Conservation (phyloP, 1,139 yeast species). For the Yamadazyma sp. region DNA sequence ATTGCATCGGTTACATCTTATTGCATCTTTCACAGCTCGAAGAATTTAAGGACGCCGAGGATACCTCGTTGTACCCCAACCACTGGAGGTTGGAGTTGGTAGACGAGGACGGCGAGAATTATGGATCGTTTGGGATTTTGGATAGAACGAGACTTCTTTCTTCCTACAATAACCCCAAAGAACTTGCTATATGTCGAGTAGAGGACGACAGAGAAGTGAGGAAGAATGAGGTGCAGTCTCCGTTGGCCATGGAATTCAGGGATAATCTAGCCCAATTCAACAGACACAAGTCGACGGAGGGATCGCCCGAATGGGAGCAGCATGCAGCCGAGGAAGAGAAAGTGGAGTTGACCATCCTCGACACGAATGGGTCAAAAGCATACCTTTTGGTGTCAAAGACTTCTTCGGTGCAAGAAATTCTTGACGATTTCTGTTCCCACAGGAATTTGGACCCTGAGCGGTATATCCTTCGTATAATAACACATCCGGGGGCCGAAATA, state of each 20-base stretch:
- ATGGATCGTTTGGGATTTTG: constrained; percentile 70
- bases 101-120: constrained; percentile 81
- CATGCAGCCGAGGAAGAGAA: constrained; percentile 3
- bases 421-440: constrained; percentile 33
- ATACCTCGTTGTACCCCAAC: constrained; percentile 49
- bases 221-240: constrained; percentile 44
- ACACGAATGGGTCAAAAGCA: constrained; percentile 9
- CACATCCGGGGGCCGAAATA: constrained; percentile 8
- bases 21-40: constrained; percentile 24
- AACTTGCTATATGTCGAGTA: constrained; percentile 59
- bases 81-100: constrained; percentile 67
- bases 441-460: constrained; percentile 27
- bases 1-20: constrained; percentile 63
- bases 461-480: constrained; percentile 21
- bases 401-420: constrained; percentile 30
- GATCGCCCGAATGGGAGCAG: neutral
- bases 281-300: neutral
- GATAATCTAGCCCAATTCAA: constrained; percentile 23
- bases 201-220: constrained; percentile 32
- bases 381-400: constrained; percentile 11
- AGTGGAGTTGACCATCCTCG: constrained; percentile 10
- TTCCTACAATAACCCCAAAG: constrained; percentile 64
- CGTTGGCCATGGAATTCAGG: constrained; percentile 50
- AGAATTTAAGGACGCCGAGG: constrained; percentile 15
- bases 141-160: constrained; percentile 54